Evolutionary conservation across 2,329 filamentous ascomycete genomes (phyloP).

Genomic region (Monosporascus sp.): DNA sequence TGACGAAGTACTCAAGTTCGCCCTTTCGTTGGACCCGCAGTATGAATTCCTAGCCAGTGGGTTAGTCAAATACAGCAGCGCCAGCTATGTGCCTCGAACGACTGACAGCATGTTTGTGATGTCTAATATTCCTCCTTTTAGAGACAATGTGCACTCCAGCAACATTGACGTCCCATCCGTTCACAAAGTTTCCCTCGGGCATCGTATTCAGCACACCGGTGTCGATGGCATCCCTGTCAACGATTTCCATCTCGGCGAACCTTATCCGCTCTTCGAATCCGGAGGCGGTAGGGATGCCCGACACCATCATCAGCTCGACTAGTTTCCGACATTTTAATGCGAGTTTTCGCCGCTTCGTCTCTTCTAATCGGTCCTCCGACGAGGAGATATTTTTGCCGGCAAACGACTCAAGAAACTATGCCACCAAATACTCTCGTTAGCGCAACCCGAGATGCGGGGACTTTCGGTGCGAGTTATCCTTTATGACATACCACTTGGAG

Average conservation of each 20-base stretch:
- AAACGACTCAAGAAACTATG: slow-evolving; percentile 90
- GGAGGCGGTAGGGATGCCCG: slow-evolving; percentile 88
- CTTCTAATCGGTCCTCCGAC: slow-evolving; percentile 90
- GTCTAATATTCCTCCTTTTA: slow-evolving; percentile 78
- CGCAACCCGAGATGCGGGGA: background rate
- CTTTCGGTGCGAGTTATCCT: background rate
- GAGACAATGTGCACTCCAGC: slow-evolving; percentile 78
- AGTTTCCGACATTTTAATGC: slow-evolving; percentile 92
- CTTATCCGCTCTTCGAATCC: slow-evolving; percentile 96
- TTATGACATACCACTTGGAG: slow-evolving; percentile 72
- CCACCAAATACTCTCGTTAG: background rate
- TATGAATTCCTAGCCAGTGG: slow-evolving; percentile 67
- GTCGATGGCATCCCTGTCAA: slow-evolving; percentile 89
- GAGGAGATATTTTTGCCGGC: slow-evolving; percentile 96
- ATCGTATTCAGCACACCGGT: slow-evolving; percentile 81
- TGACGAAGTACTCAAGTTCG: slow-evolving; percentile 72
- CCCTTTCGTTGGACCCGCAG: slow-evolving; percentile 77
- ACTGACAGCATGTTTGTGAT: slow-evolving; percentile 85
- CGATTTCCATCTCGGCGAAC: slow-evolving; percentile 94
- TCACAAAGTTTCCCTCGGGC: slow-evolving; percentile 86
- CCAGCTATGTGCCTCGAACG: background rate
- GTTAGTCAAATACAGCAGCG: slow-evolving; percentile 7
- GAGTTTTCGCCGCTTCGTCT: slow-evolving; percentile 90
- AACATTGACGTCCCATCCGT: slow-evolving; percentile 96
- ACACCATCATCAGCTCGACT: slow-evolving; percentile 99